Percentiles rank a stretch among this genome's conserved stretches.
Evolutionary conservation across 176 grass and related monocot genomes (phyloP).

Genomic region (Echinochloa phyllopogon): DNA sequence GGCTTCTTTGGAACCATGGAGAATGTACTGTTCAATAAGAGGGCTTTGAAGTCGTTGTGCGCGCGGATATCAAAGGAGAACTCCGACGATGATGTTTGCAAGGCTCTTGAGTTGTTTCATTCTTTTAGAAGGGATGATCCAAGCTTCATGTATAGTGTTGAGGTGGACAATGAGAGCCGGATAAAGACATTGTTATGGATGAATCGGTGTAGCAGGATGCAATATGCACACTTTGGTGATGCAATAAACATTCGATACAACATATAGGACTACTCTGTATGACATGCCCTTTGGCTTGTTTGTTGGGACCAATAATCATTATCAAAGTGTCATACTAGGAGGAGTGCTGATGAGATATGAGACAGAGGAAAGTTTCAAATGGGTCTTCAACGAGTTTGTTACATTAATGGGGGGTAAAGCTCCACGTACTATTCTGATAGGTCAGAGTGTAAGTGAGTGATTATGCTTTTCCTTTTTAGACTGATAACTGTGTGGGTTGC

Average conservation of each 20-base stretch:
- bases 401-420: constrained; percentile 19
- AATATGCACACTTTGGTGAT: constrained; percentile 14
- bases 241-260: constrained; percentile 25
- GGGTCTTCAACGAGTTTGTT: constrained; percentile 22
- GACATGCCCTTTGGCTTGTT: constrained; percentile 10
- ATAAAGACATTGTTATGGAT: constrained; percentile 23
- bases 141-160: constrained; percentile 24
- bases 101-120: constrained; percentile 20
- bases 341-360: constrained; percentile 11
- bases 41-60: neutral
- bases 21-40: constrained; percentile 7
- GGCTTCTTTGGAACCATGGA: neutral
- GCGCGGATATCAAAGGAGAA: neutral
- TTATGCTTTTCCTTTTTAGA: neutral
- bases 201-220: constrained; percentile 1
- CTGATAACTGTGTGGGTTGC: neutral
- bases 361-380: constrained; percentile 24
- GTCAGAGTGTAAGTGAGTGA: no score
- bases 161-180: neutral
- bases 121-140: constrained; percentile 16
- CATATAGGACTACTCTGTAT: constrained; percentile 9
- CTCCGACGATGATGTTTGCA: neutral
- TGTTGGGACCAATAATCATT: constrained; percentile 13
- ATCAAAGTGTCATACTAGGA: constrained; percentile 22
- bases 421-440: constrained; percentile 15